Base-by-base conservation (phyloP, 1,284 basidiomycete species). In the Cystobasidium sp. region DNA sequence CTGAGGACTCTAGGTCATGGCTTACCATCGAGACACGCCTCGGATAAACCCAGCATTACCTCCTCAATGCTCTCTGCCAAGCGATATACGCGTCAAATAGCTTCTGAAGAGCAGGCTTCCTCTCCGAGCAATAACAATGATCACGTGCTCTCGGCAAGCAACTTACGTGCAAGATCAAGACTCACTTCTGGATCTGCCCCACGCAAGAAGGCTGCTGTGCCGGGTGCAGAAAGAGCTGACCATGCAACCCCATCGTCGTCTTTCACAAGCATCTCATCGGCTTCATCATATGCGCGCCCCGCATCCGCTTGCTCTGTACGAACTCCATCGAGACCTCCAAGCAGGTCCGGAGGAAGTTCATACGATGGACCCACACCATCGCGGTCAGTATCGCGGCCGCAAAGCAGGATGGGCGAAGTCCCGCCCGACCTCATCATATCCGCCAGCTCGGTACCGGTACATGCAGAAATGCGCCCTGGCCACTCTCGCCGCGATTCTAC, bases 211-310 rank as follows among this genome's bases (percentile, higher is more conserved):
- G 43, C 68, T 16, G 68, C 52, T 18, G 72, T 79, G 3, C 76
- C 77, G 0, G 79, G 79, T 6, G 68, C 78, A 37, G 79, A 79
- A 39, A 58, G 72, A 20, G 78, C 76, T n/a, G 77, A 79, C 20
- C 52, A 63, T 1, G 77, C 75, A 10, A 4, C 61, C 24, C 47
- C 61, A 22, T 63, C 61, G 22, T 46, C 64, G 22, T 41, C 49
- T 37, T 5, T 22, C 12, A 37, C 62, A 41, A 16, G 18, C 22
- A 53, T 71, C 1, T 5, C 31, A 18, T 46, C 64, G 1, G 20
- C 72, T 39, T 37, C 18, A 3, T 47, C 68, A 6, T 10, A 24
- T 47, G n/a, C 7, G 18, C 47, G 64, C 7, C 49, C 39, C 41
- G 55, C 55, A 14, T 43, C 37, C 68, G 31, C 55, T 31, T 31